Evolutionary conservation across 345 rosid species (phyloP), one percentile per base, ranked within the genome.

Genomic region (Heritiera fomes): DNA sequence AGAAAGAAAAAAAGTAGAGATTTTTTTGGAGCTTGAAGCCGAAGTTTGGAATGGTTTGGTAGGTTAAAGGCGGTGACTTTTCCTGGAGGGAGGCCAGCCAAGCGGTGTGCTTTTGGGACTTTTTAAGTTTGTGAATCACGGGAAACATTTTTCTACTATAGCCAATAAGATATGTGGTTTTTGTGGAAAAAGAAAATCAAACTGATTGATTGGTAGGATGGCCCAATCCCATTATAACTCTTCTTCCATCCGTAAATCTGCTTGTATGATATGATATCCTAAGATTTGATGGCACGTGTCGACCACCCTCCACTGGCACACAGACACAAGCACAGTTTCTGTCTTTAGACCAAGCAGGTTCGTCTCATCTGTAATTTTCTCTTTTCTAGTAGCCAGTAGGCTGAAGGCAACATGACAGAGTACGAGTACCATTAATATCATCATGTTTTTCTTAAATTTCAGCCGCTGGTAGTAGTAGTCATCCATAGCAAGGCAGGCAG

Each of bases 231-330:
- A 43, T 43, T 41, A 41, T 41, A 41, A 5, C 6, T 15, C 13
- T 7, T 13, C n/a, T 8, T 40, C 3, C 7, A 7, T 34, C 9
- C 12, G 9, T 70, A 28, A 28, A 15, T 7, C 6, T 58, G 50
- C 43, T 34, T 67, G 79, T 61, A 59, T 47, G 38, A 0, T 58
- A 6, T 20, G 23, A 46, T 28, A 10, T n/a, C 28, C 32, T 3
- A 59, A 14, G 20, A 13, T 6, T 20, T 1, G 7, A 2, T 11
- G 73, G 79, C 84, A 61, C 79, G 70, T 79, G 84, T 63, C 77
- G 23, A 69, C 73, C 82, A 75, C 81, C 59, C 23, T 78, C 79
- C 66, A 4, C 45, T 40, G 28, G 28, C 28, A 23, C 28, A 38
- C 4, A 1, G 43, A 6, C 43, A 40, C 43, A 3, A 40, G 43